Evolutionary conservation across 352 stramenopile genomes (phyloP).

Genomic region (Thraustotheca clavata): DNA sequence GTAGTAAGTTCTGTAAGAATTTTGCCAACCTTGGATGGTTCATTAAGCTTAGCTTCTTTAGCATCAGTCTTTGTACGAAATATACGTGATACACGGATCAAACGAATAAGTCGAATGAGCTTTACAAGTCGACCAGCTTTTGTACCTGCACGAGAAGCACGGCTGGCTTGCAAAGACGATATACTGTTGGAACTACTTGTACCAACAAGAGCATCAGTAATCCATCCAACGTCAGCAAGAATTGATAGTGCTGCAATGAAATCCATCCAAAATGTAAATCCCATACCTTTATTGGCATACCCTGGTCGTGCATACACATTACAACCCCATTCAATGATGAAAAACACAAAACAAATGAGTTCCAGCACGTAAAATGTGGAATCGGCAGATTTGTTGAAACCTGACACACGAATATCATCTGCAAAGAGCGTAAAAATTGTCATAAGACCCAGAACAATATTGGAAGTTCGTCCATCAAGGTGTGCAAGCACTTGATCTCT

Average conservation of each 20-base stretch:
- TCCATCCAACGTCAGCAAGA: constrained; percentile 84
- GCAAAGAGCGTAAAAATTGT: constrained; percentile 85
- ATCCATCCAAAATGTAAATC: constrained; percentile 91
- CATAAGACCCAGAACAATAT: constrained; percentile 49
- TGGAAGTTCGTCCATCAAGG: constrained; percentile 68
- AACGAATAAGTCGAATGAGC: constrained; percentile 85
- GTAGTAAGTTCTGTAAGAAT: constrained; percentile 94
- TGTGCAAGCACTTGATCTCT: constrained; percentile 28
- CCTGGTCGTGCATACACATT: constrained; percentile 64
- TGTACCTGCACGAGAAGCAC: constrained; percentile 75
- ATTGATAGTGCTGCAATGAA: constrained; percentile 90
- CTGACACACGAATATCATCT: constrained; percentile 69
- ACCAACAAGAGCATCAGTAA: constrained; percentile 55
- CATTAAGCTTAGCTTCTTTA: constrained; percentile 60
- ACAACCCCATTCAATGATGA: constrained; percentile 49
- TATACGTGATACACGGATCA: constrained; percentile 82
- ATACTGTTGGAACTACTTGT: constrained; percentile 19
- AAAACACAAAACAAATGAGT: constrained; percentile 72
- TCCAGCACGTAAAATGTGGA: constrained; percentile 66
- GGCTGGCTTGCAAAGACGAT: constrained; percentile 70
- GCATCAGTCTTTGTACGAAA: constrained; percentile 55
- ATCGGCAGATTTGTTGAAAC: constrained; percentile 58
- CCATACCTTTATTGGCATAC: constrained; percentile 66
- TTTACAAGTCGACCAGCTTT: constrained; percentile 88
- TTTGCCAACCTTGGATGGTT: constrained; percentile 91